Evolutionary conservation across 1,139 yeast species (phyloP).

Genomic region (Candida smagusa): DNA sequence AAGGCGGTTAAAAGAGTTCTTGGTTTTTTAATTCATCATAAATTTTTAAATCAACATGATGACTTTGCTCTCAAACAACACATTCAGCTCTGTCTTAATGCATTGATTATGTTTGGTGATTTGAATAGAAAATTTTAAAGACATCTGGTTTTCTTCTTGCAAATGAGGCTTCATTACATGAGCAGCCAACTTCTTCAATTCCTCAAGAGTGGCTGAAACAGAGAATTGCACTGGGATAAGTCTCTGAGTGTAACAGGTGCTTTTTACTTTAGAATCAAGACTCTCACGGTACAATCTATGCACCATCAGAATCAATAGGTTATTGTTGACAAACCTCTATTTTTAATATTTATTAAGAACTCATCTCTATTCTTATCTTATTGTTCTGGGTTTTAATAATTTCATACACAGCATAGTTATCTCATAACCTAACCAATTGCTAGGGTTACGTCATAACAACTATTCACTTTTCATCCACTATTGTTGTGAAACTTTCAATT

Average conservation of each 20-base stretch:
- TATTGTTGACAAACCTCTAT: too few relatives aligned
- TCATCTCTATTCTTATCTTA: too few relatives aligned
- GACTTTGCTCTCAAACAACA: conserved; percentile 70
- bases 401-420: too few relatives aligned
- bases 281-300: conserved; percentile 61
- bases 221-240: conserved; percentile 78
- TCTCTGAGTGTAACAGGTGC: conserved; percentile 72
- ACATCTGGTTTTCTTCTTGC: conserved; percentile 49
- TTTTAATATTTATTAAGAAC: too few relatives aligned
- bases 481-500: too few relatives aligned
- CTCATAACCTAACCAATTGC: too few relatives aligned
- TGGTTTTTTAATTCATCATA: conserved; percentile 65
- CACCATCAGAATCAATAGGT: conserved; percentile 85
- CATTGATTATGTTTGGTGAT: conserved; percentile 71
- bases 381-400: too few relatives aligned
- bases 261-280: conserved; percentile 46
- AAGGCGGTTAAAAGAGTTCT: too few relatives aligned
- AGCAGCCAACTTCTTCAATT: conserved; percentile 55
- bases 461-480: too few relatives aligned
- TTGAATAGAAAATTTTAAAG: conserved; percentile 74
- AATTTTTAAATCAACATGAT: conserved; percentile 74
- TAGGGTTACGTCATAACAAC: too few relatives aligned
- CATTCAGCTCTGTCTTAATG: conserved; percentile 64
- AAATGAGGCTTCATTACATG: conserved; percentile 66
- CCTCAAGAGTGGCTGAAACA: conserved; percentile 68